Conservation (phyloP, 192 early-diverging fungal species). For the Coemansia erecta region DNA sequence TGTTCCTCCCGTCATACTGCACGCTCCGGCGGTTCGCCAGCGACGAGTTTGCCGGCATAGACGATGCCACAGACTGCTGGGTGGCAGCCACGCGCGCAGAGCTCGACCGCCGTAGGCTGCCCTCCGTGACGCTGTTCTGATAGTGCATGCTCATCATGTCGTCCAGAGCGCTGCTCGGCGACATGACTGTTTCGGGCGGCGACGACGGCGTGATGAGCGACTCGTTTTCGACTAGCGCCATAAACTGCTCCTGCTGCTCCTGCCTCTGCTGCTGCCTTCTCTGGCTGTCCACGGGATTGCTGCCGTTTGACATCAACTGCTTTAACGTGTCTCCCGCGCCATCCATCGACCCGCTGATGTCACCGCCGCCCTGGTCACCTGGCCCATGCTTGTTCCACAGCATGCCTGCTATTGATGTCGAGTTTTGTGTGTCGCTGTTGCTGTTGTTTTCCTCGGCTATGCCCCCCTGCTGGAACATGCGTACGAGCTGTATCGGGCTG, state of each 20-base stretch:
- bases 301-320: slow-evolving; percentile 37
- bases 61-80: neutral
- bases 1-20: slow-evolving; percentile 16
- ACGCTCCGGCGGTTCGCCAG: slow-evolving; percentile 20
- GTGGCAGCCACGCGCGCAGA: neutral
- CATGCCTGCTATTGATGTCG: slow-evolving; percentile 27
- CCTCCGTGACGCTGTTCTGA: neutral
- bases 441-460: neutral
- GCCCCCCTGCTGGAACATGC: slow-evolving; percentile 33
- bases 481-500: slow-evolving; percentile 38
- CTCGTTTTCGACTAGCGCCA: slow-evolving; percentile 4
- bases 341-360: slow-evolving; percentile 23
- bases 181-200: slow-evolving; percentile 31
- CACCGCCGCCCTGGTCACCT: slow-evolving; percentile 1
- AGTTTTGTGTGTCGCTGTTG: slow-evolving; percentile 7
- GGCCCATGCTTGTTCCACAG: slow-evolving; percentile 28
- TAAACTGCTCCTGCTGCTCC: slow-evolving; percentile 10
- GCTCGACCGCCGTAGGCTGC: slow-evolving; percentile 5
- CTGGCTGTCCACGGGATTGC: slow-evolving; percentile 26
- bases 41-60: neutral
- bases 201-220: slow-evolving; percentile 25
- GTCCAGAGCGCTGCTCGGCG: slow-evolving; percentile 15
- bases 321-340: slow-evolving; percentile 44
- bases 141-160: slow-evolving; percentile 1
- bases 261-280: slow-evolving; percentile 17